Base-by-base conservation (phyloP, 202 grass and related monocot species). In the Bolboschoenoplectus hybrid region DNA sequence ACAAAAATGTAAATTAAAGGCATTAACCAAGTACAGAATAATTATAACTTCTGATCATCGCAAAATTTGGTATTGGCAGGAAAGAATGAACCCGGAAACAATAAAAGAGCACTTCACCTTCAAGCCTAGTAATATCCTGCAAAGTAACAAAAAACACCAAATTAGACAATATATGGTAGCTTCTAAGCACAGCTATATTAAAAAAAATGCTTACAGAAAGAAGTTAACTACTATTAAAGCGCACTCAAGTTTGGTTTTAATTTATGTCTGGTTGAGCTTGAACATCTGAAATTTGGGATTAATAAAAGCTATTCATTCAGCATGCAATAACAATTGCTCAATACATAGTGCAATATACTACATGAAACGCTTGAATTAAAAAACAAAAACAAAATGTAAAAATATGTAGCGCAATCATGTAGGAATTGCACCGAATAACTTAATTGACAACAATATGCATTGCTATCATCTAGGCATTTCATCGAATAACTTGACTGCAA, bases 391-490 rank as follows among this genome's bases (percentile, higher is more conserved):
- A 26, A 26, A 26, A 26, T 26, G 26, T 26, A 10, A 66, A 69
- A 43, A 67, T 13, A 39, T 13, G 10, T 10, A 67, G 51, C 17
- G 58, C 51, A 4, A 3, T 17, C 65, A 36, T 1, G 5, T 80
- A 35, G 75, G 85, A 89, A 95, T 91, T 92, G 65, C 81, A 79
- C 89, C 86, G 20, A 11, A 74, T 74, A 74, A 74, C 19, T 74
- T 50, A 4, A 74, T 53, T 38, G 6, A 19, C 8, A 77, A 67
- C 1, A 19, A 12, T 45, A 82, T 38, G 67, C 12, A n/a, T 44
- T 34, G 58, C 58, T 8, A 1, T 65, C 65, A 17, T 1, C 2
- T 81, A 26, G 55, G 85, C 89, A 95, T 95, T 92, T 84, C 80
- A 77, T 91, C 87, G 14, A 92, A 12, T 36, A 65, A 32, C 14